These are phyloP conservation scores for Monosporascus sp. DNA, from an alignment of 2,329 filamentous ascomycete genomes.

Conservation along the genomic window DNA sequence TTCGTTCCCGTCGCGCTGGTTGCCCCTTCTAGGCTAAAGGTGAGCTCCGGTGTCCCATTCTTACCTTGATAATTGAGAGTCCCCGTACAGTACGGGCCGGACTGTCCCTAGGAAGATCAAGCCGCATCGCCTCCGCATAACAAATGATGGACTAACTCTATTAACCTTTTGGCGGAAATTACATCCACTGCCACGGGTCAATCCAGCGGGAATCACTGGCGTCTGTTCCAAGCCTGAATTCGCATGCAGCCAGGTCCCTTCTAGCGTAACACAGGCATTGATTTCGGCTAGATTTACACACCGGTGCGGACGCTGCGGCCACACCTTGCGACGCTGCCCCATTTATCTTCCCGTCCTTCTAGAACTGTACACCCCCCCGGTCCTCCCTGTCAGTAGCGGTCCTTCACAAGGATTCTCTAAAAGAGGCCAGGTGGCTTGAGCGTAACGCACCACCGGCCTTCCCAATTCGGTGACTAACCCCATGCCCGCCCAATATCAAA, in stretches of 20 bases:
- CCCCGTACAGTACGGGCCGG: conserved; percentile 22
- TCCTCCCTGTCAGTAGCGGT: neutral
- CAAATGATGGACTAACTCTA: conserved; percentile 3
- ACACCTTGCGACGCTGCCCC: neutral
- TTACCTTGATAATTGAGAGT: conserved; percentile 5
- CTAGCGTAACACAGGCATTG: neutral
- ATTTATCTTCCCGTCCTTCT: neutral
- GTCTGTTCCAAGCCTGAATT: neutral
- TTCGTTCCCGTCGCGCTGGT: no score
- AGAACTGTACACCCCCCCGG: neutral
- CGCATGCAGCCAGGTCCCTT: neutral
- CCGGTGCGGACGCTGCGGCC: neutral
- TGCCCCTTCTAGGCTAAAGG: no score
- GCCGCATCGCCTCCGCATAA: conserved; percentile 5
- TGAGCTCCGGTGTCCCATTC: neutral
- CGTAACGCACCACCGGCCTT: neutral
- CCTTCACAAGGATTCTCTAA: neutral
- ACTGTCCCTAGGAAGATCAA: conserved; percentile 16
- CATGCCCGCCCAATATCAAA: neutral
- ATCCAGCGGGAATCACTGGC: conserved; percentile 15
- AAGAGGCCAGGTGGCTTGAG: neutral
- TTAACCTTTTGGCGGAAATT: conserved; percentile 19
- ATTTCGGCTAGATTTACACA: no score
- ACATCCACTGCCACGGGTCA: conserved; percentile 32
- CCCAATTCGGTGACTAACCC: neutral